These are phyloP conservation scores for Lignosus rhinocerotis DNA, from an alignment of 1,284 basidiomycete genomes.

Conservation along the genomic window DNA sequence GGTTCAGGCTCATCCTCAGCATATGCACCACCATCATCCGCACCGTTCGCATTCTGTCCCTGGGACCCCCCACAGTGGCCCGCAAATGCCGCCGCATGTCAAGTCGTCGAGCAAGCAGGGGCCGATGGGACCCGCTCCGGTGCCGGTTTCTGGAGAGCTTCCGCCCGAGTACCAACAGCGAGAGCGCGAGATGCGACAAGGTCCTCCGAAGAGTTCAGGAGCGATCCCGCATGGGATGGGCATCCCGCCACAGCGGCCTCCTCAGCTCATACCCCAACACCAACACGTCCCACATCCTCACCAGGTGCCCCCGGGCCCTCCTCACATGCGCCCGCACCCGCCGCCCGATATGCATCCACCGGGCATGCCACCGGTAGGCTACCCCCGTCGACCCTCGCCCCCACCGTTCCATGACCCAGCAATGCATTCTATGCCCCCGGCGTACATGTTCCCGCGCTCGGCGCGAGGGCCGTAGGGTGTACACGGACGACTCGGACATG, in stretches of 20 bases:
- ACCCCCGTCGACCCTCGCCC: slow-evolving; percentile 22
- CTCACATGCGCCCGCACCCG: slow-evolving; percentile 25
- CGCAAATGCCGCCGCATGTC: slow-evolving; percentile 5
- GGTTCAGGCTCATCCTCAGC: slow-evolving; percentile 10
- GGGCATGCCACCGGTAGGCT: slow-evolving; percentile 11
- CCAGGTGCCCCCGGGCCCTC: slow-evolving; percentile 25
- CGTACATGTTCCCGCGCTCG: slow-evolving; percentile 21
- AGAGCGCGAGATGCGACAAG: slow-evolving; percentile 21
- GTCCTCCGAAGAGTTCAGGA: slow-evolving; percentile 17
- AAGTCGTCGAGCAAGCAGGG: slow-evolving; percentile 15
- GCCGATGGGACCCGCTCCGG: slow-evolving; percentile 3
- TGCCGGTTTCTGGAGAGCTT: slow-evolving; percentile 9
- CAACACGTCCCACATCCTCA: slow-evolving; percentile 11
- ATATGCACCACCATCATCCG: slow-evolving; percentile 23
- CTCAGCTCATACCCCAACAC: slow-evolving; percentile 17
- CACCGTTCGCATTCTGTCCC: slow-evolving; percentile 10
- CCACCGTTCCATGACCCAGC: slow-evolving; percentile 13
- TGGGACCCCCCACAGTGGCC: slow-evolving; percentile 9
- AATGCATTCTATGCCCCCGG: slow-evolving; percentile 4
- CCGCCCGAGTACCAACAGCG: slow-evolving; percentile 20
- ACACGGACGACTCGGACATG: slow-evolving; percentile 76
- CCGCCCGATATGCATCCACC: slow-evolving; percentile 11
- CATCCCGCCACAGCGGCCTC: slow-evolving; percentile 15
- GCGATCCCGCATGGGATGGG: slow-evolving; percentile 11
- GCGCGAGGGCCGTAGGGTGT: slow-evolving; percentile 46